Conservation (phyloP, 2,329 filamentous ascomycete genomes). For the Aspergillus neotritici region DNA sequence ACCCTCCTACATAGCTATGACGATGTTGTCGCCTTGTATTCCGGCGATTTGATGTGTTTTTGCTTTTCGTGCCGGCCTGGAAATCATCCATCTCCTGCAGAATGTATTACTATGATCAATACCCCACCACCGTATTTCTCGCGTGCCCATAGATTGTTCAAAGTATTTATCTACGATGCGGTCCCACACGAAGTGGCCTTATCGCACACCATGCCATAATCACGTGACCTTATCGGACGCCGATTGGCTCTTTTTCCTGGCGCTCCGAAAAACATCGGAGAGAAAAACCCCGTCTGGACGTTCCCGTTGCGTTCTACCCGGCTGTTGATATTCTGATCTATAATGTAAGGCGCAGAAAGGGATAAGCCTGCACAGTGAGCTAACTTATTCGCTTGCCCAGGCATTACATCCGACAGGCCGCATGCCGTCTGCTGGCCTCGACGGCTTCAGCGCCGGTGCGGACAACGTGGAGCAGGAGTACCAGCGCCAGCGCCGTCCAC, state of each 20-base stretch:
- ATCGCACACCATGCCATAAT: no score
- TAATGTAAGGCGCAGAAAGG: background rate
- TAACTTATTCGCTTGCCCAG: slow-evolving; percentile 29
- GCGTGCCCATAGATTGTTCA: no score
- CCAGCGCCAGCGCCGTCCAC: slow-evolving; percentile 26
- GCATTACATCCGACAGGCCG: slow-evolving; percentile 54
- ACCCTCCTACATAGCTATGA: no score
- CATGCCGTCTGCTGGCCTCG: slow-evolving; percentile 49
- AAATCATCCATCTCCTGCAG: no score
- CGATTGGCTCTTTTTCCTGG: background rate
- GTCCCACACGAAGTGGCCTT: no score
- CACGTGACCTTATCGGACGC: background rate
- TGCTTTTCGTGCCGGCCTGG: no score
- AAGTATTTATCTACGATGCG: no score
- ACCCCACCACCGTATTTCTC: no score
- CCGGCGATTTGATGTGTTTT: no score
- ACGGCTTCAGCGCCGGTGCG: slow-evolving; percentile 41
- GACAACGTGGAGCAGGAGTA: slow-evolving; percentile 32
- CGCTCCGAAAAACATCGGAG: background rate
- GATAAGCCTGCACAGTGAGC: background rate
- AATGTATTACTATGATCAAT: no score
- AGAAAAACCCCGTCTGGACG: background rate
- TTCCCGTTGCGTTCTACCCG: background rate
- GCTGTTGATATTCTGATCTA: no score
- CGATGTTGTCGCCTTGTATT: no score